A percentile compares a stretch with the other conserved stretches of the same genome.
Conservation (phyloP, 108 stramenopile species). For the Cyclotella cryptica region DNA sequence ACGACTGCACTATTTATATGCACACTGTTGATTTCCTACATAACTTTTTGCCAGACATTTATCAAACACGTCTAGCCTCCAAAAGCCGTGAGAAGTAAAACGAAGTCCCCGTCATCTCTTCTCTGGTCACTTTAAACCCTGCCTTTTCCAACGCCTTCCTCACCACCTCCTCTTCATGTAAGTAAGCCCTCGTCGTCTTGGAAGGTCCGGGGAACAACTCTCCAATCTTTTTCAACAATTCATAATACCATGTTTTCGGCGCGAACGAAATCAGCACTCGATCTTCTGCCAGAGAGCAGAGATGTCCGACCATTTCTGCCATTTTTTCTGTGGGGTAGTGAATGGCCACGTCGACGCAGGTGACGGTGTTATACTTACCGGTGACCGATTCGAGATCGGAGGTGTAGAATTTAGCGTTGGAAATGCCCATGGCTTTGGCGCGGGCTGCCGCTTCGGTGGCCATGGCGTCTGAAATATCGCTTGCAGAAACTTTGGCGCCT, state of each 20-base stretch:
- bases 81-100: conserved; percentile 97
- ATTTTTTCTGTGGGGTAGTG: conserved; percentile 98
- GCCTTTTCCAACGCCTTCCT: conserved; percentile 76
- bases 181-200: conserved; percentile 96
- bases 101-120: conserved; percentile 96
- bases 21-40: no score
- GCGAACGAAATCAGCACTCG: conserved; percentile 95
- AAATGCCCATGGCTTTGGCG: conserved; percentile 78
- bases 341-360: conserved; percentile 97
- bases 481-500: conserved; percentile 91
- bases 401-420: conserved; percentile 89
- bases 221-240: conserved; percentile 93
- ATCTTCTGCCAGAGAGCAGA: conserved; percentile 85
- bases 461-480: conserved; percentile 96
- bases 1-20: no score
- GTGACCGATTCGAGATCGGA: conserved; percentile 93
- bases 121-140: conserved; percentile 89
- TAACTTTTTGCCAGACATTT: background rate
- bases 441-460: conserved; percentile 89
- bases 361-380: conserved; percentile 94
- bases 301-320: conserved; percentile 90
- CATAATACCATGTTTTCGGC: conserved; percentile 96
- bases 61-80: conserved; percentile 85
- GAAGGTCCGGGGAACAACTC: conserved; percentile 96
- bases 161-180: conserved; percentile 93